These are phyloP conservation scores for Talaromyces nanjingensis DNA, from an alignment of 495 filamentous ascomycete genomes.

Conservation along the genomic window DNA sequence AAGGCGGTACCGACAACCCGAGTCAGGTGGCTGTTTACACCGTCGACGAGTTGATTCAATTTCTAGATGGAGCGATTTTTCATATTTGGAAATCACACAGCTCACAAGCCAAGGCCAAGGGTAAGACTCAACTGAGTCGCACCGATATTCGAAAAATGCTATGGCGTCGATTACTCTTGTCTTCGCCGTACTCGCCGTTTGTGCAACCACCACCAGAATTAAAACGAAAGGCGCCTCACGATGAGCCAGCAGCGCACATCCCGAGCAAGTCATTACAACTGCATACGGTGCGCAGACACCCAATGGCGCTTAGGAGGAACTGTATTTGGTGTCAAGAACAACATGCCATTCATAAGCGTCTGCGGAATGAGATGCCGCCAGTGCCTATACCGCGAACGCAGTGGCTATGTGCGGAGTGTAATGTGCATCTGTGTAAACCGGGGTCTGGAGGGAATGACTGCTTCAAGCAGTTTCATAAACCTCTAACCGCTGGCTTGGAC, in stretches of 20 bases:
- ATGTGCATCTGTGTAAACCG: neutral
- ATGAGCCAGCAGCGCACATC: neutral
- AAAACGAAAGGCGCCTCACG: neutral
- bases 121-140: neutral
- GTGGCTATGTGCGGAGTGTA: neutral
- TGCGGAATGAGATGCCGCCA: neutral
- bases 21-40: neutral
- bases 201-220: neutral
- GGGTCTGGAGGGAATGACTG: neutral
- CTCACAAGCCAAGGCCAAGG: neutral
- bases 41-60: neutral
- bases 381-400: neutral
- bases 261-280: neutral
- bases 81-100: neutral
- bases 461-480: neutral
- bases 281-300: neutral
- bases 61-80: neutral
- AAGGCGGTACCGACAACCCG: neutral
- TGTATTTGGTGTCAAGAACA: neutral
- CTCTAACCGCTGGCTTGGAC: neutral
- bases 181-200: neutral
- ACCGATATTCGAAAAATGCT: neutral
- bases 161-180: neutral
- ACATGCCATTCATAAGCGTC: neutral
- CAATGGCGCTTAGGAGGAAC: neutral